Evolutionary conservation across 108 stramenopile genomes (phyloP).

Genomic region (Discostella stelligeroides): DNA sequence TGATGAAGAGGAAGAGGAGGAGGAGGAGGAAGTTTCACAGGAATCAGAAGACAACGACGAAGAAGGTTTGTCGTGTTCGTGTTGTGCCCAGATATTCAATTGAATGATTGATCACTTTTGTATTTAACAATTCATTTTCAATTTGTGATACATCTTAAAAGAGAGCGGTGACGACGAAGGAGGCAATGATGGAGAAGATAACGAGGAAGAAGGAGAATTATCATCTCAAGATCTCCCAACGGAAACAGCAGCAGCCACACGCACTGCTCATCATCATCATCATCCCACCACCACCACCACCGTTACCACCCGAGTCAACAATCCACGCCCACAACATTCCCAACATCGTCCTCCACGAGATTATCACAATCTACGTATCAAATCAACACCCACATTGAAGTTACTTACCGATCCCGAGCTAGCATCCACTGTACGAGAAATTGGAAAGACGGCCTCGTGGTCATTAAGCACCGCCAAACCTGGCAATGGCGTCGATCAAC

Average conservation of each 20-base stretch:
- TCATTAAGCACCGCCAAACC: conserved; percentile 94
- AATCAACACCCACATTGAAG: conserved; percentile 61
- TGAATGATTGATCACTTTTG: not conserved
- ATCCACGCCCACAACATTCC: conserved; percentile 1
- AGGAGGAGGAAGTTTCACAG: conserved; percentile 10
- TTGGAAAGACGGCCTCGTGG: conserved; percentile 89
- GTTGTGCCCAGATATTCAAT: not conserved
- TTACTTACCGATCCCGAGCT: conserved; percentile 55
- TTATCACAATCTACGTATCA: conserved; percentile 51
- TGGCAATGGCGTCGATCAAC: conserved; percentile 96
- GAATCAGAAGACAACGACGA: conserved; percentile 4
- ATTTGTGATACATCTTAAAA: not conserved
- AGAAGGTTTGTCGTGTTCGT: not conserved
- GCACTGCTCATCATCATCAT: not conserved
- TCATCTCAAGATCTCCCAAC: not conserved
- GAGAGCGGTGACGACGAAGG: conserved; percentile 1
- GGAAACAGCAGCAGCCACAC: not conserved
- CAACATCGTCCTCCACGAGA: conserved; percentile 12
- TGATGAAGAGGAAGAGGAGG: conserved; percentile 10
- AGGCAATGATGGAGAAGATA: conserved; percentile 7
- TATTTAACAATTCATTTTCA: not conserved
- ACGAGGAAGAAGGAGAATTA: conserved; percentile 5
- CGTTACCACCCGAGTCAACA: conserved; percentile 11
- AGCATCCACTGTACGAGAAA: conserved; percentile 59
- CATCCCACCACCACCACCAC: not conserved